A percentile compares a stretch with the other conserved stretches of the same genome.
These are phyloP conservation scores for Peronosclerospora sorghi DNA, from an alignment of 352 stramenopile species.

Conservation along the genomic window DNA sequence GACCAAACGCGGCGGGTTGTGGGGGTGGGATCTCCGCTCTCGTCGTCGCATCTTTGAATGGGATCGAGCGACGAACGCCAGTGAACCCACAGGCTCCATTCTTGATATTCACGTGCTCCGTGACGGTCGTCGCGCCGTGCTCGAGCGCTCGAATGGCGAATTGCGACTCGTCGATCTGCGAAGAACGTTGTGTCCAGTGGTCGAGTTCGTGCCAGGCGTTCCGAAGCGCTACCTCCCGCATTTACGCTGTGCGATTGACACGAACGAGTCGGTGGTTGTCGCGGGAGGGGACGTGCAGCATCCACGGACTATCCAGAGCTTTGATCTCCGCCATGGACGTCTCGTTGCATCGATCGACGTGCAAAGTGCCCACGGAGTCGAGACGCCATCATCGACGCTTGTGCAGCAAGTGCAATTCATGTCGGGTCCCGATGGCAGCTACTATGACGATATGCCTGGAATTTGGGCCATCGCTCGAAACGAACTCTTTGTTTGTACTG, in stretches of 20 bases:
- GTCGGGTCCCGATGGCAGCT: neutral
- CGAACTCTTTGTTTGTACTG: constrained; percentile 26
- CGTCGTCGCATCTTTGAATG: constrained; percentile 17
- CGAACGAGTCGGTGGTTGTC: constrained; percentile 26
- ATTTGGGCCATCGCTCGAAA: constrained; percentile 32
- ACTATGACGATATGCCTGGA: constrained; percentile 14
- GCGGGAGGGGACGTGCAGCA: constrained; percentile 14
- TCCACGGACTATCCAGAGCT: constrained; percentile 18
- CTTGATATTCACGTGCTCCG: constrained; percentile 30
- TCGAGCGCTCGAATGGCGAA: constrained; percentile 35
- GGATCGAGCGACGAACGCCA: constrained; percentile 1
- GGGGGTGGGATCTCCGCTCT: constrained; percentile 40
- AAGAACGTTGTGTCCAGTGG: constrained; percentile 23
- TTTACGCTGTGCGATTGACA: constrained; percentile 27
- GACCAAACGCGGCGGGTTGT: constrained; percentile 30
- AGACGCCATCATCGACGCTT: constrained; percentile 6
- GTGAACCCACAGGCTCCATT: constrained; percentile 10
- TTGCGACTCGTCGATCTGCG: constrained; percentile 37
- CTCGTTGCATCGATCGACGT: constrained; percentile 14
- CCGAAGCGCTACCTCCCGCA: constrained; percentile 21
- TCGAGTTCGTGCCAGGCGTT: constrained; percentile 21
- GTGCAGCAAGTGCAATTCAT: constrained; percentile 34
- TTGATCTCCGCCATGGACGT: constrained; percentile 16
- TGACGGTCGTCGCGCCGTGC: constrained; percentile 26
- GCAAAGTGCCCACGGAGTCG: neutral